Conservation (phyloP, 768 basidiomycete genomes). For the Ramaria sp. region DNA sequence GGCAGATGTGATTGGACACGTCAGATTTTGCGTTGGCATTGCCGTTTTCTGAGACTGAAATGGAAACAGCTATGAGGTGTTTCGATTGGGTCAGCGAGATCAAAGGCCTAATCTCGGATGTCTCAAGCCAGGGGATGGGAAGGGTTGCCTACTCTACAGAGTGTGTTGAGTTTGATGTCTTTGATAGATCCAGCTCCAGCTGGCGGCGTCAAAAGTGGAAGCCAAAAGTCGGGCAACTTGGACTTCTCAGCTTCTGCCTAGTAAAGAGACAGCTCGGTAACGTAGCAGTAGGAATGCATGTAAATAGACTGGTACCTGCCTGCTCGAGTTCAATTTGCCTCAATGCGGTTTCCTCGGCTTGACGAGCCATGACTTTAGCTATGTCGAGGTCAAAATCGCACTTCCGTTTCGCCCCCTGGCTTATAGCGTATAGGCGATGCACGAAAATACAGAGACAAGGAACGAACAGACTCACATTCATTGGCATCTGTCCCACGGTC, state of each 20-base stretch:
- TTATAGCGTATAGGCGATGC: too few species aligned
- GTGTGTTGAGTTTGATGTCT: slow-evolving; percentile 80
- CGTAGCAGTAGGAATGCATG: not conserved
- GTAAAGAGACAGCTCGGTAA: not conserved
- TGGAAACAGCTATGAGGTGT: slow-evolving; percentile 68
- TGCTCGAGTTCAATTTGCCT: slow-evolving; percentile 76
- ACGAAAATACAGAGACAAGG: too few species aligned
- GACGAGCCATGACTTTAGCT: slow-evolving; percentile 59
- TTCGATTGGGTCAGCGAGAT: slow-evolving; percentile 10
- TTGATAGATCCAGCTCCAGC: slow-evolving; percentile 43
- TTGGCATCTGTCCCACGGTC: slow-evolving; percentile 13
- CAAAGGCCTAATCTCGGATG: not conserved
- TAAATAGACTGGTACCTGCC: slow-evolving; percentile 4
- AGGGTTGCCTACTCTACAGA: slow-evolving; percentile 75
- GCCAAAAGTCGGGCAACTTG: slow-evolving; percentile 96
- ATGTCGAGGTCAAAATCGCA: slow-evolving; percentile 70
- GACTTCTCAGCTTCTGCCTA: slow-evolving; percentile 67
- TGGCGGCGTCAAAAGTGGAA: slow-evolving; percentile 86
- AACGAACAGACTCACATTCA: slow-evolving; percentile 20
- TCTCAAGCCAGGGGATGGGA: slow-evolving; percentile 71
- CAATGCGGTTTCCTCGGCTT: slow-evolving; percentile 85
- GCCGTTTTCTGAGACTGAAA: slow-evolving; percentile 33
- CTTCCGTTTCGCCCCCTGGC: slow-evolving; percentile 67
- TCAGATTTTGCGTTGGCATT: slow-evolving; percentile 30
- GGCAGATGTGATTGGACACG: slow-evolving; percentile 58